These are phyloP conservation scores for Aspergillus asperescens DNA, from an alignment of 495 filamentous ascomycete genomes.

Conservation along the genomic window DNA sequence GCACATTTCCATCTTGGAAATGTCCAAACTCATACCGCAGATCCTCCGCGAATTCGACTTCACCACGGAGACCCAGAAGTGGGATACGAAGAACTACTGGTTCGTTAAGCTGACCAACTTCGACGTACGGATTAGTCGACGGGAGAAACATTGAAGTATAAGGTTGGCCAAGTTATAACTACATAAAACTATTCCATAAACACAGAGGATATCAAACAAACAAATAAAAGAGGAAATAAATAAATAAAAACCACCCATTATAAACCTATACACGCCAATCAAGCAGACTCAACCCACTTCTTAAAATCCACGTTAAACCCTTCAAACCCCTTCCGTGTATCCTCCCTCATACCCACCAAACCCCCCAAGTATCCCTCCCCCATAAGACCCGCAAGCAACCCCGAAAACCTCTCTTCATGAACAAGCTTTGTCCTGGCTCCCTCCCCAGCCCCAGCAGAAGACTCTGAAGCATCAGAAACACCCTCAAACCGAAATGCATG, in stretches of 20 bases:
- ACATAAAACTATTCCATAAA: too few relatives aligned
- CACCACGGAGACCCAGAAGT: slow-evolving; percentile 22
- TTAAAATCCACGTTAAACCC: slow-evolving; percentile 4
- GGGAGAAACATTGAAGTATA: too few relatives aligned
- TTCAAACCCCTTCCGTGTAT: neutral
- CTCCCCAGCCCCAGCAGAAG: neutral
- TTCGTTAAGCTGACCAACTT: slow-evolving; percentile 45
- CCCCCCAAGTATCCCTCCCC: neutral
- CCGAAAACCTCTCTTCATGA: slow-evolving; percentile 7
- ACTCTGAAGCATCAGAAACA: neutral
- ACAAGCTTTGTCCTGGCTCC: neutral
- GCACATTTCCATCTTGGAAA: slow-evolving; percentile 44
- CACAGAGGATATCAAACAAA: too few relatives aligned
- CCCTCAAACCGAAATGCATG: slow-evolving; percentile 6
- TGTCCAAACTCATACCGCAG: slow-evolving; percentile 45
- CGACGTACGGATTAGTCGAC: slow-evolving; percentile 19
- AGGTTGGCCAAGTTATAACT: too few relatives aligned
- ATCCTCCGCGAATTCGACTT: slow-evolving; percentile 43
- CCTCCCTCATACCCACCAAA: neutral
- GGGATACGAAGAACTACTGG: slow-evolving; percentile 43
- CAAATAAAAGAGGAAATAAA: too few relatives aligned
- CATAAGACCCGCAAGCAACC: slow-evolving; percentile 2
- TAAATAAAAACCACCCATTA: too few relatives aligned
- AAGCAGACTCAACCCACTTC: slow-evolving; percentile 11
- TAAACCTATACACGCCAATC: too few relatives aligned